Evolutionary conservation across 805 yeast species (phyloP), one percentile per base, ranked within the genome.

Genomic region (Saturnispora serradocipensis): DNA sequence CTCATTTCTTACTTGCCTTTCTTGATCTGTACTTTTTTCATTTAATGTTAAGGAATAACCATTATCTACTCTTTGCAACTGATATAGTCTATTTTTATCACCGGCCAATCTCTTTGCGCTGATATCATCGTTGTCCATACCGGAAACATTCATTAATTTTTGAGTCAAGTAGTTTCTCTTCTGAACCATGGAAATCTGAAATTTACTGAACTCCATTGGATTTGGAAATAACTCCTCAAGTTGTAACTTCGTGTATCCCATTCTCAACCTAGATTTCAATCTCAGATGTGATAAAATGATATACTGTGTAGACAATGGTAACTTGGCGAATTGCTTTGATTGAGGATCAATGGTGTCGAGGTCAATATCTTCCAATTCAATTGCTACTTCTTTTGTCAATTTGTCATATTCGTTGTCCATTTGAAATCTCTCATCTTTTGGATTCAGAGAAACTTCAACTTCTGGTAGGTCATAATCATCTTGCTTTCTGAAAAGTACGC

Each of bases 211-310:
- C 54, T 89, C 97, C 79, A 87, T 75, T 49, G 90, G 80, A 60
- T 86, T 75, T 0, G 97, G 95, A 59, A 91, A 93, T 50, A 88
- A 69, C 4, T 77, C 70, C 57, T 87, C 86, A 35, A 93, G 71
- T 61, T 93, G 97, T n/a, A 86, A 89, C 52, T 89, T 87, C 0
- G 91, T 74, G 62, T 86, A 90, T 1, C 99, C 99, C 96, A 93
- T 84, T 69, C 99, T 81, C 63, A 93, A 75, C 53, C 99, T 71
- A 0, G 97, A 90, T 55, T 88, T 76, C 25, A 89, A 69, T 52
- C 99, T 67, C 15, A 95, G 75, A 53, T 87, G 88, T 9, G 93
- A 87, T 11, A 93, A 69, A 3, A 88, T 79, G 78, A 89, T 88
- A 63, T 93, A 93, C 63, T 89, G 97, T 0, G 96, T 82, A 0